Conservation (phyloP, 306 rosid species). For the Clitoria ternatea region DNA sequence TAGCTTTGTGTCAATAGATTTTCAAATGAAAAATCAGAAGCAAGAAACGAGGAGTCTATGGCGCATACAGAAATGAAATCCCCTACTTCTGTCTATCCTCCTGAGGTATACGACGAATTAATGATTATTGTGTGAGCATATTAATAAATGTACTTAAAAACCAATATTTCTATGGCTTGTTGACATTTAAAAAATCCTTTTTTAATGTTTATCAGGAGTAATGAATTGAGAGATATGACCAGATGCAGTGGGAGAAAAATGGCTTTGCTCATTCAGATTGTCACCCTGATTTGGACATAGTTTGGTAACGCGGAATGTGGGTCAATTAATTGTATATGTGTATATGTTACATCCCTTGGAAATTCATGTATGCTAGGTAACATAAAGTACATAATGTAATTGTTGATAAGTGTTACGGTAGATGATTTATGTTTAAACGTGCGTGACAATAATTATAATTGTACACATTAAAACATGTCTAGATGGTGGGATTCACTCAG, state of each 20-base stretch:
- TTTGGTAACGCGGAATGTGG: constrained; percentile 20
- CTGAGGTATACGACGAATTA: constrained; percentile 43
- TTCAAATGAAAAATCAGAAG: constrained; percentile 88
- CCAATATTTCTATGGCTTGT: not conserved
- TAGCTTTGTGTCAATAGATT: constrained; percentile 45
- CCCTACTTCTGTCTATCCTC: constrained; percentile 23
- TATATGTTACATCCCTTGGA: constrained; percentile 29
- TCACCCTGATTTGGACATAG: constrained; percentile 14
- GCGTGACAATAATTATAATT: not conserved
- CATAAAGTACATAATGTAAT: constrained; percentile 4
- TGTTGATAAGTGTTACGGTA: constrained; percentile 9
- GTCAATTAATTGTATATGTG: constrained; percentile 22
- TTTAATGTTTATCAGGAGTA: constrained; percentile 38
- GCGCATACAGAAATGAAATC: constrained; percentile 43
- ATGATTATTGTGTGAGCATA: not conserved
- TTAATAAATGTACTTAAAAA: not conserved
- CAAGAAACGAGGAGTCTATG: constrained; percentile 45
- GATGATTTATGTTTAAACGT: not conserved
- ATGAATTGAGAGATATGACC: constrained; percentile 14
- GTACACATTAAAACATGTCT: not conserved
- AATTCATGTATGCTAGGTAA: constrained; percentile 23
- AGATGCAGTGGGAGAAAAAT: constrained; percentile 20
- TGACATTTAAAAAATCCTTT: not conserved
- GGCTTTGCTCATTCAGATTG: constrained; percentile 20
- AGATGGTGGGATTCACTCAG: not conserved